Evolutionary conservation across 495 filamentous ascomycete genomes (phyloP).

Genomic region (Penicillium goetzii): DNA sequence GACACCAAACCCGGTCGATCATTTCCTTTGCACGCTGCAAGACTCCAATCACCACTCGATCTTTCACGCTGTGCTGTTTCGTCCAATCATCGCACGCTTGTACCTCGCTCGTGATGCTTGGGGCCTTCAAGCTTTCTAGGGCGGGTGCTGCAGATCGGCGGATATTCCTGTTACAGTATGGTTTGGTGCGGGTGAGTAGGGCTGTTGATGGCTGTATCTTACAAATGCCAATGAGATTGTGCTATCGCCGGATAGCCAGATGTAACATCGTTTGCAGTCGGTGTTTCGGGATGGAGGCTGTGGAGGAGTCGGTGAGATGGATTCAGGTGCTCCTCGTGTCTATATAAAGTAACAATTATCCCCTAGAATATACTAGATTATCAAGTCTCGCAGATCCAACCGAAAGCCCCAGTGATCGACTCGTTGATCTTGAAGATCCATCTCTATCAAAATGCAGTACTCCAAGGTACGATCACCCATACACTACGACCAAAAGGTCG

Average conservation of each 20-base stretch:
- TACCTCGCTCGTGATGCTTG: conserved; percentile 8
- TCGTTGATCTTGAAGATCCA: not conserved
- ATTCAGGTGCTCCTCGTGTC: not conserved
- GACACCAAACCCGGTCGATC: conserved; percentile 20
- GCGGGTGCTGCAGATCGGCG: conserved; percentile 23
- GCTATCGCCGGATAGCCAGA: conserved; percentile 6
- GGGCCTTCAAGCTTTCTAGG: conserved; percentile 3
- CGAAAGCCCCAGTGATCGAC: not conserved
- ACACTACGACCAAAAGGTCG: not conserved
- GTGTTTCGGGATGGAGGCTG: conserved; percentile 5
- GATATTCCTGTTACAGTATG: conserved; percentile 21
- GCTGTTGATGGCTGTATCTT: conserved; percentile 4
- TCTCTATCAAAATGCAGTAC: conserved; percentile 33
- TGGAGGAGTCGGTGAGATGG: not conserved
- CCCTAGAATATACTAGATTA: not conserved
- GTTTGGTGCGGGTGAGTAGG: not conserved
- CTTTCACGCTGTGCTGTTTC: conserved; percentile 18
- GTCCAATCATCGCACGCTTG: conserved; percentile 4
- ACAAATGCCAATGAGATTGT: conserved; percentile 19
- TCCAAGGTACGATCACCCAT: conserved; percentile 28
- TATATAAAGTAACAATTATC: conserved; percentile 17
- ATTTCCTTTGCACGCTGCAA: not conserved
- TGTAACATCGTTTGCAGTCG: conserved; percentile 23
- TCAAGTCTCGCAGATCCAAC: not conserved
- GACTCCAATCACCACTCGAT: conserved; percentile 21